These are phyloP conservation scores for Diplodia seriata DNA, from an alignment of 2,329 filamentous ascomycete genomes.

Conservation along the genomic window DNA sequence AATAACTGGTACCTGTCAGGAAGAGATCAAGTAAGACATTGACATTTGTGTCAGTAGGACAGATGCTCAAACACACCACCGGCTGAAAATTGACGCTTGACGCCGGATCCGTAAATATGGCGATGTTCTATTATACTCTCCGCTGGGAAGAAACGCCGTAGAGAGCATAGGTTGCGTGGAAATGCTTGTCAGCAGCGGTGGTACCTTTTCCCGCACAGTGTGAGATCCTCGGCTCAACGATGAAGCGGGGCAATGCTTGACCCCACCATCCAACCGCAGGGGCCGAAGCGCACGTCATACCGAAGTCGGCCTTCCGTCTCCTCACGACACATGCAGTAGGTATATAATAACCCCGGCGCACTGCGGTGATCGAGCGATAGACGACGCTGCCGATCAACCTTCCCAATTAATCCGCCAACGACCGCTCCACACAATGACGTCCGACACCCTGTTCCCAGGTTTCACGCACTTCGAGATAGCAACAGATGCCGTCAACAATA, in stretches of 20 bases:
- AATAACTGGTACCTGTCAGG: background rate
- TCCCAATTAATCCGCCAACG: background rate
- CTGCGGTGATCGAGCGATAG: background rate
- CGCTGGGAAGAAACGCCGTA: background rate
- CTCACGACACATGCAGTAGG: background rate
- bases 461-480: conserved; percentile 27
- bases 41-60: background rate
- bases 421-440: background rate
- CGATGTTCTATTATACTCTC: background rate
- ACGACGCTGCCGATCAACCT: conserved; percentile 9
- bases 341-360: background rate
- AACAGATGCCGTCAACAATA: conserved; percentile 35
- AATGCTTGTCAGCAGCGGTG: conserved; percentile 8
- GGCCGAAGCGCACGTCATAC: conserved; percentile 12
- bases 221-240: conserved; percentile 1
- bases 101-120: background rate
- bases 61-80: background rate
- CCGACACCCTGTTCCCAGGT: conserved; percentile 14
- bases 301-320: background rate
- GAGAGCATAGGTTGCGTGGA: background rate
- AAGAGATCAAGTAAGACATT: background rate
- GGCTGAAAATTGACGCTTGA: conserved; percentile 9
- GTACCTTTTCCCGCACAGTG: conserved; percentile 1
- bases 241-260: conserved; percentile 6
- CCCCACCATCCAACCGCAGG: background rate